Evolutionary conservation across 768 basidiomycete genomes (phyloP), one percentile per base, ranked within the genome.

Genomic region (Xerocomus spinulosus): DNA sequence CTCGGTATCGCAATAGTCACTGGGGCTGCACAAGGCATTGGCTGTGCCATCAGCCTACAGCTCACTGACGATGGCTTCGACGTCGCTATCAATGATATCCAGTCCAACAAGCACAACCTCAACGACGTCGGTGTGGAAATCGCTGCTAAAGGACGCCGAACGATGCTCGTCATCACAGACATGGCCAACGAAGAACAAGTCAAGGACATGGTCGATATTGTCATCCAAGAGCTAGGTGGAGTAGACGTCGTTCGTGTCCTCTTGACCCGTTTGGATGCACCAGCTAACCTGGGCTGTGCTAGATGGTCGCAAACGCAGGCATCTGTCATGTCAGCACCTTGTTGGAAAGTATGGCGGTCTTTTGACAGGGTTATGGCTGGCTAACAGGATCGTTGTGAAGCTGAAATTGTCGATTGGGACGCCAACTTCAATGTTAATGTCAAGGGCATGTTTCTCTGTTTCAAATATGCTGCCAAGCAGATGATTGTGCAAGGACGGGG

Each of bases 1-100:
- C n/a, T n/a, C n/a, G 25, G 39, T 9, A 63, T 73, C 35, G 75
- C 73, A 2, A 56, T 75, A 42, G 61, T 78, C 26, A 77, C 76
- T 0, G 77, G 76, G 20, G 69, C 68, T 9, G 67, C 68, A 2
- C 71, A 69, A 39, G 79, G 79, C 23, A 76, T 79, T 10, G 79
- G 78, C 0, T 66, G 68, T 30, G 74, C 71, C 29, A 73, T 79
- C 33, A 74, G 75, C 6, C 51, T 69, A 4, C 70, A 74, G 5
- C 71, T 81, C 12, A 74, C 78, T 15, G 48, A 57, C 10, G 43
- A 54, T 6, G 53, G 78, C 75, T 73, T 69, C 53, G 65, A 76
- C 41, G 53, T 80, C 35, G 72, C 69, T 15, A 51, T 79, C 38
- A 78, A 73, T 18, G 79, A 77, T 49, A 56, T 75, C 44, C 25